Evolutionary conservation across 2,329 filamentous ascomycete species (phyloP).

Genomic region (Fusarium bactridioides): DNA sequence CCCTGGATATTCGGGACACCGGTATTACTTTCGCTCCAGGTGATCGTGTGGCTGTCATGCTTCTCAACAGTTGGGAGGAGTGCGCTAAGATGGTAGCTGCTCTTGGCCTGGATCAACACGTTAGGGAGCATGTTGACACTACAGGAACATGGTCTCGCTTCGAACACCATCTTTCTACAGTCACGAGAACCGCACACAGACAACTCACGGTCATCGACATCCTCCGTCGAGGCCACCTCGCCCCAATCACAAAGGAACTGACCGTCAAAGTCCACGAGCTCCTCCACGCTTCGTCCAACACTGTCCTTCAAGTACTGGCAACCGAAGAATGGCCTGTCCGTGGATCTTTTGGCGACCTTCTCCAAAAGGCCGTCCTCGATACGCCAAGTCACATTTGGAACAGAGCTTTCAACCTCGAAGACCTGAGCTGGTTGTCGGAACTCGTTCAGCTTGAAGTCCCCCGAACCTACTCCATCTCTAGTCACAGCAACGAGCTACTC

Average conservation of each 20-base stretch:
- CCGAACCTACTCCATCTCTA: slow-evolving; percentile 62
- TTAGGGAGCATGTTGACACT: slow-evolving; percentile 52
- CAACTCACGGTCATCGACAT: slow-evolving; percentile 57
- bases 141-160: slow-evolving; percentile 57
- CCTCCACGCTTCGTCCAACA: slow-evolving; percentile 59
- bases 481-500: slow-evolving; percentile 57
- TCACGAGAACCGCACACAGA: slow-evolving; percentile 41
- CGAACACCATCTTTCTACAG: slow-evolving; percentile 53
- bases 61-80: slow-evolving; percentile 62
- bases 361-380: slow-evolving; percentile 58
- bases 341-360: slow-evolving; percentile 58
- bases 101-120: slow-evolving; percentile 56
- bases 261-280: slow-evolving; percentile 58
- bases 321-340: slow-evolving; percentile 61
- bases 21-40: slow-evolving; percentile 63
- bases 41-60: slow-evolving; percentile 63
- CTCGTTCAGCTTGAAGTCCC: slow-evolving; percentile 59
- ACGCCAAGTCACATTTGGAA: slow-evolving; percentile 60
- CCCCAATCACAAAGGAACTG: slow-evolving; percentile 60
- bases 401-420: slow-evolving; percentile 55
- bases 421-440: slow-evolving; percentile 56
- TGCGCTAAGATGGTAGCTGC: slow-evolving; percentile 62
- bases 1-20: slow-evolving; percentile 60
- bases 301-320: slow-evolving; percentile 57
- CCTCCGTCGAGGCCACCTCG: slow-evolving; percentile 59